Evolutionary conservation across 2,329 filamentous ascomycete species (phyloP), one percentile per base, ranked within the genome.

Genomic region (Rutstroemia sp.): DNA sequence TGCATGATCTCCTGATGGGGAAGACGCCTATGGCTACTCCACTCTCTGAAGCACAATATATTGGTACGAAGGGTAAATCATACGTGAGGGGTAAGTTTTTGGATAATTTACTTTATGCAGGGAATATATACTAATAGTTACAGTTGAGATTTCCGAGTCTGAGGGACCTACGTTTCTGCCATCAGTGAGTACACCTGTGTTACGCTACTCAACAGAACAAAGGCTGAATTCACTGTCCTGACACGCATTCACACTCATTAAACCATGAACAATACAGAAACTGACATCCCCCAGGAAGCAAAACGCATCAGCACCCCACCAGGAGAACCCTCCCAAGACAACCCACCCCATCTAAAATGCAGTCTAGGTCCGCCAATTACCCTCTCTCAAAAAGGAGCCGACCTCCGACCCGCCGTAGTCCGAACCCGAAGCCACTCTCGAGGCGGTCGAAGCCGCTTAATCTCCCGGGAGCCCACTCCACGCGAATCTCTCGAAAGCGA

Each of bases 1-100:
- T 70, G 17, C 62, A 61, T 27, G 61, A 61, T 34, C 21, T 70
- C 8, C 40, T 70, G 17, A 63, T 67, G 48, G 67, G 68, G 2
- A 63, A 61, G 34, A 60, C 66, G 3, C 68, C 68, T 19, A 12
- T 38, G 36, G 57, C 58, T 14, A 68, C 67, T 8, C 68, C 68
- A 49, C 55, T 40, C 14, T 49, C 57, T 16, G 55, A 54, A 17
- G 17, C 36, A 38, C 25, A 38, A 45, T 64, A 67, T 46, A 23
- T 39, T n/a, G 62, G 54, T 4, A 27, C 48, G n/a, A 47, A 60
- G 21, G 64, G 61, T 42, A 60, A 57, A 44, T 42, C 51, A 42
- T 60, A 61, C 25, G 40, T 45, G 8, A 61, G 47, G 54, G 64
- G 64, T 65, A 57, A 21, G 17, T 9, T 47, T n/a, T 40, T 17